Conservation (phyloP, 2,329 filamentous ascomycete species). For the Ascochyta koolunga region DNA sequence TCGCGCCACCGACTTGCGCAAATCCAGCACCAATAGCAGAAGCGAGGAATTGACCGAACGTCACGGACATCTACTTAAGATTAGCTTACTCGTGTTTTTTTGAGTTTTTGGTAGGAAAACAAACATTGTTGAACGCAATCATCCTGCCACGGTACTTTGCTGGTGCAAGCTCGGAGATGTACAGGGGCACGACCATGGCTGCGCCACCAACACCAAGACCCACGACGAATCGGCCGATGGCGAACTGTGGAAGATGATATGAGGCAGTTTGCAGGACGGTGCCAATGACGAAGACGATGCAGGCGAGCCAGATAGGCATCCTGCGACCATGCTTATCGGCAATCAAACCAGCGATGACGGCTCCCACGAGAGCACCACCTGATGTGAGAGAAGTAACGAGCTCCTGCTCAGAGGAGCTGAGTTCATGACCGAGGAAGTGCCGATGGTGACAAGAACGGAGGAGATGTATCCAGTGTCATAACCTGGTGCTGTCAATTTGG, state of each 20-base stretch:
- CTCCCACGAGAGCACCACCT: slow-evolving; percentile 47
- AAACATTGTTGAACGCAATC: slow-evolving; percentile 43
- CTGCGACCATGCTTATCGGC: slow-evolving; percentile 45
- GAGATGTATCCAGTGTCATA: slow-evolving; percentile 50
- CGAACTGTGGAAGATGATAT: slow-evolving; percentile 34
- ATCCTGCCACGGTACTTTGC: slow-evolving; percentile 45
- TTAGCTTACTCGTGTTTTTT: too few species aligned
- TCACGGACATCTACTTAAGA: slow-evolving; percentile 33
- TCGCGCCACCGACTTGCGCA: slow-evolving; percentile 39
- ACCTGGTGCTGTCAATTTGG: slow-evolving; percentile 15
- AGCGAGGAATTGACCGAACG: slow-evolving; percentile 41
- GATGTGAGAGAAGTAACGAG: slow-evolving; percentile 49
- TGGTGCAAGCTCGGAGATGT: slow-evolving; percentile 38
- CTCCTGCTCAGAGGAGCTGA: slow-evolving; percentile 46
- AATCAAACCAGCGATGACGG: slow-evolving; percentile 46
- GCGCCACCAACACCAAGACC: slow-evolving; percentile 41
- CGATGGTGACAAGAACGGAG: slow-evolving; percentile 47
- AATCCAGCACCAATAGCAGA: slow-evolving; percentile 44
- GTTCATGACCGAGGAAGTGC: slow-evolving; percentile 40
- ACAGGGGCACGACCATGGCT: slow-evolving; percentile 41
- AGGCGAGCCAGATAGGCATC: slow-evolving; percentile 36
- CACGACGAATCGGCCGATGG: slow-evolving; percentile 39
- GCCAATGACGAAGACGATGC: slow-evolving; percentile 37
- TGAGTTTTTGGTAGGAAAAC: too few species aligned
- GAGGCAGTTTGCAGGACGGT: slow-evolving; percentile 38